A percentile compares a stretch with the other conserved stretches of the same genome.
These are phyloP conservation scores for Globisporangium carolinianum DNA, from an alignment of 352 stramenopile genomes.

Conservation along the genomic window DNA sequence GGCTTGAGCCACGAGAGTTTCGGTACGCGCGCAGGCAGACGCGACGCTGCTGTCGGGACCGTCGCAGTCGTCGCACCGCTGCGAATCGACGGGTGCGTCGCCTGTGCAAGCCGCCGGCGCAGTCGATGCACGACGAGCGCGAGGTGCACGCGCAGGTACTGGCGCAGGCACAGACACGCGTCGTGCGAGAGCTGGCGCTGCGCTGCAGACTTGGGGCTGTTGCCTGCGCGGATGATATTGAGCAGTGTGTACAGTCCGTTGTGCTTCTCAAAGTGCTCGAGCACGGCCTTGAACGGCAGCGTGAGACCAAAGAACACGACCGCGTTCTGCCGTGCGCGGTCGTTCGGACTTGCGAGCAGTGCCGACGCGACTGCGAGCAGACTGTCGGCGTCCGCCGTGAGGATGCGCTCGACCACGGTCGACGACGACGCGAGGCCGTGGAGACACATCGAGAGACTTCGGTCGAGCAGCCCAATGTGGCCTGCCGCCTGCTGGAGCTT, in stretches of 20 bases:
- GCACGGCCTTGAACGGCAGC: conserved; percentile 67
- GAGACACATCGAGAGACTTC: conserved; percentile 80
- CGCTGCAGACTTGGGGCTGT: conserved; percentile 63
- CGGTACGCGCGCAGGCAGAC: conserved; percentile 56
- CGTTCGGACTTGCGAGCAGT: conserved; percentile 68
- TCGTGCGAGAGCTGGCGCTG: conserved; percentile 81
- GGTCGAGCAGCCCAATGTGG: conserved; percentile 57
- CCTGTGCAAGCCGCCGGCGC: conserved; percentile 48
- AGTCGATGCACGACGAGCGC: conserved; percentile 63
- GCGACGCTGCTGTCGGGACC: conserved; percentile 34
- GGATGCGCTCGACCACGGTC: conserved; percentile 69
- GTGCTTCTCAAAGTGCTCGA: conserved; percentile 81
- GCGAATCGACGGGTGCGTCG: conserved; percentile 38
- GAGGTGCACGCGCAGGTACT: conserved; percentile 82
- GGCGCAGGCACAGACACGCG: conserved; percentile 72
- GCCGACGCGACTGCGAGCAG: conserved; percentile 57
- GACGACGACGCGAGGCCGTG: conserved; percentile 77
- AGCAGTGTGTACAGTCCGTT: conserved; percentile 80
- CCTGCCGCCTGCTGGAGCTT: conserved; percentile 48
- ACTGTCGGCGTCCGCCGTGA: conserved; percentile 44
- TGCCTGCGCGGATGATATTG: conserved; percentile 80
- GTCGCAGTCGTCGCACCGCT: conserved; percentile 14
- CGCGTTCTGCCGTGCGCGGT: conserved; percentile 71
- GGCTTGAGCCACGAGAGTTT: conserved; percentile 74
- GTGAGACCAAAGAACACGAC: conserved; percentile 84